Percentiles rank a stretch among this genome's conserved stretches.
phyloP scores from a whole-genome alignment of 495 filamentous ascomycete species.

The Trichoderma virens region DNA sequence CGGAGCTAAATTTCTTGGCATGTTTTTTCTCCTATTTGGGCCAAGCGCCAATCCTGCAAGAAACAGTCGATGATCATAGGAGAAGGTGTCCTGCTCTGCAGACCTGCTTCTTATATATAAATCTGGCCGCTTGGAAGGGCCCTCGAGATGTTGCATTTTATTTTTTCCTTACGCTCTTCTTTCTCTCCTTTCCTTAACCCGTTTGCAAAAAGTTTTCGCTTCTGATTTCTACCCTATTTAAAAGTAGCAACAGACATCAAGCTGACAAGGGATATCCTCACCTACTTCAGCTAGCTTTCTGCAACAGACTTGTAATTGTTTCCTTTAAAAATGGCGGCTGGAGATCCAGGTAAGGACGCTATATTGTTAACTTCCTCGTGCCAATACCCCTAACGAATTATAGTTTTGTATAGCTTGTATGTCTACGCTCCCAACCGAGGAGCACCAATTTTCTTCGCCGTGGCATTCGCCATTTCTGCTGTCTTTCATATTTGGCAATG shows the following conservation, averaged over 20 bases:
- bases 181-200: background rate
- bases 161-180: background rate
- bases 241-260: slow-evolving; percentile 19
- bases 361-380: background rate
- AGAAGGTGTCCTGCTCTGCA: too few relatives aligned
- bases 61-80: too few relatives aligned
- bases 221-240: background rate
- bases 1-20: background rate
- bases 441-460: slow-evolving; percentile 58
- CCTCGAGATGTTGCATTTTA: background rate
- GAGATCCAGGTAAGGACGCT: slow-evolving; percentile 24
- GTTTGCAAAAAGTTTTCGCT: too few relatives aligned
- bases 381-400: background rate
- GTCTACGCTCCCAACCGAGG: slow-evolving; percentile 70
- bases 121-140: too few relatives aligned
- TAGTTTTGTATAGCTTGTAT: slow-evolving; percentile 50
- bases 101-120: background rate
- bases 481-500: slow-evolving; percentile 54
- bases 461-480: slow-evolving; percentile 55
- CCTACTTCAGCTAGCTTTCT: slow-evolving; percentile 21
- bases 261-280: background rate
- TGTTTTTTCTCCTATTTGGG: slow-evolving; percentile 1
- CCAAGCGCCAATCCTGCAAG: background rate
- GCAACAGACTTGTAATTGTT: slow-evolving; percentile 21
- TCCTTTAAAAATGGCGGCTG: slow-evolving; percentile 25